Base-by-base conservation (phyloP, 2,329 filamentous ascomycete genomes). In the Bipolaris gigantea region DNA sequence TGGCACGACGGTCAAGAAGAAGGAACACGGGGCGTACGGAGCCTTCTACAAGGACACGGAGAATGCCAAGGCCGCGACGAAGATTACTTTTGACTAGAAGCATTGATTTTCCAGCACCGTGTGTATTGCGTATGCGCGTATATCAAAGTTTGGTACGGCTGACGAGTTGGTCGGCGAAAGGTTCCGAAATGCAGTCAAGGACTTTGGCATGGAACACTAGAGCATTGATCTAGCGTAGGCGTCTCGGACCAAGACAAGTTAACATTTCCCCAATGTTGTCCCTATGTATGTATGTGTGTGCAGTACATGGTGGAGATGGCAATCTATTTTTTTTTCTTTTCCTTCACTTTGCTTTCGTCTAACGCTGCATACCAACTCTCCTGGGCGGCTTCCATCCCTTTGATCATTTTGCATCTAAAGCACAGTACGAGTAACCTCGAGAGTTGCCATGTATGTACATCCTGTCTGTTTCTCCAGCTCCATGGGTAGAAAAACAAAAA, bases 1-100 rank as follows among this genome's bases (percentile, higher is more conserved):
- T 65, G 94, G 94, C 67, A 96, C 92, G 19, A 97, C 93, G 0
- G 94, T 99, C 48, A 99, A 97, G 85, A 97, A 96, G 85, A 97
- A 97, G 91, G 85, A 87, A 44, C 94, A 99, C 78, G 89, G 92
- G 69, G 89, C 90, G 43, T 99, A 97, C 72, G 94, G 94, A 53
- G 91, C 92, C 30, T 97, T 97, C 74, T 96, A 89, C 82, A 96
- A 94, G 77, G 91, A 97, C 66, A 86, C 90, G 8, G 89, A 90
- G 66, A 87, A 87, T 74, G 90, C 84, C 73, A 89, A 93, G 77
- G 88, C 89, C 75, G 87, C 90, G 25, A 94, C 89, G 53, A 97
- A 96, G 81, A 96, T 97, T 72, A 92, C 86, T 42, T 97, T 97
- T 79, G 91, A 96, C 50, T 75, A 73, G 53, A 41, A 25, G 27